Conservation (phyloP, 768 basidiomycete genomes). For the Auriscalpium orientale region DNA sequence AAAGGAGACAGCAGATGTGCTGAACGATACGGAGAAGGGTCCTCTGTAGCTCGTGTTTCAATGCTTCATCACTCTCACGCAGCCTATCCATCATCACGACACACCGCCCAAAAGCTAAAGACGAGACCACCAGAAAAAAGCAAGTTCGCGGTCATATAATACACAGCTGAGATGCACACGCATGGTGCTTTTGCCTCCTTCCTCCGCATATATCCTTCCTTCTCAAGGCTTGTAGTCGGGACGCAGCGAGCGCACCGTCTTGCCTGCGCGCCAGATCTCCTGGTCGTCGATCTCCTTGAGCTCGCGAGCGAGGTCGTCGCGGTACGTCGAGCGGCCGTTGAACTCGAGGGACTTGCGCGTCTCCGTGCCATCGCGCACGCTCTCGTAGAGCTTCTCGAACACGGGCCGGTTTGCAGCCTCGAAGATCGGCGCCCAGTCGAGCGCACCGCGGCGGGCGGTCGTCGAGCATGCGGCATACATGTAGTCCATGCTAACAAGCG, state of each 20-base stretch:
- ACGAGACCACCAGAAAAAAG: no score
- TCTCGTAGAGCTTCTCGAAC: conserved; percentile 92
- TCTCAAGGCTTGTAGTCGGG: background rate
- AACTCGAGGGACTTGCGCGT: conserved; percentile 95
- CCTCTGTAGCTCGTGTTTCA: no score
- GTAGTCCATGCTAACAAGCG: conserved; percentile 79
- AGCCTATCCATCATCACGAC: no score
- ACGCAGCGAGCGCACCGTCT: conserved; percentile 12
- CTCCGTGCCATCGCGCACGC: conserved; percentile 92
- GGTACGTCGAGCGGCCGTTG: conserved; percentile 89
- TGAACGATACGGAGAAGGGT: no score
- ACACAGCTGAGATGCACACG: background rate
- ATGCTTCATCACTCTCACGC: no score
- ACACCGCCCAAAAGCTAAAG: no score
- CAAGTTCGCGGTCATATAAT: background rate
- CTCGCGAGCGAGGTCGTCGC: conserved; percentile 87
- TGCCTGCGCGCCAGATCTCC: conserved; percentile 96
- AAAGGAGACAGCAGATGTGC: no score
- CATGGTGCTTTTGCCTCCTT: background rate
- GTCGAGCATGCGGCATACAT: conserved; percentile 99
- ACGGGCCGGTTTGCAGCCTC: conserved; percentile 91
- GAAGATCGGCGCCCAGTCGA: conserved; percentile 98
- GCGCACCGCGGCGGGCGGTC: conserved; percentile 96
- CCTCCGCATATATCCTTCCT: background rate
- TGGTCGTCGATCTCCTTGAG: conserved; percentile 93